phyloP scores from a whole-genome alignment of 2,329 filamentous ascomycete genomes.

The Cladophialophora exuberans region DNA sequence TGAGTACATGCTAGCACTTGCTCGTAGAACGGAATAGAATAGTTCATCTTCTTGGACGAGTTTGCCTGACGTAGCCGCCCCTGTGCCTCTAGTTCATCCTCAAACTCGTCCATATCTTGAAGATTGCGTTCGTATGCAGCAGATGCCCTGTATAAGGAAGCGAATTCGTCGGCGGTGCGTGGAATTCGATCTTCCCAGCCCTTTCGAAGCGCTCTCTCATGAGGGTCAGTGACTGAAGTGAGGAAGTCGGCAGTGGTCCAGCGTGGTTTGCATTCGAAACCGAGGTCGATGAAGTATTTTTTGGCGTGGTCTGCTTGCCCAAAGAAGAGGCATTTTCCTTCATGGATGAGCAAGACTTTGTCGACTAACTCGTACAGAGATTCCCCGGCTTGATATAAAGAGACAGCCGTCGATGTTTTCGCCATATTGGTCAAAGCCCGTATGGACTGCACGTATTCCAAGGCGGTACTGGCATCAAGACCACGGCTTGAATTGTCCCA shows the following conservation, averaged over 20 bases:
- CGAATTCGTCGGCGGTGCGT: constrained; percentile 59
- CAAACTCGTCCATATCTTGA: constrained; percentile 58
- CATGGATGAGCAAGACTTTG: constrained; percentile 69
- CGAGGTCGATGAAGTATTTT: constrained; percentile 70
- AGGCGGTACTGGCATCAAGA: constrained; percentile 72
- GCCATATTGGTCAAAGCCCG: constrained; percentile 67
- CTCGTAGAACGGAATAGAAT: constrained; percentile 54
- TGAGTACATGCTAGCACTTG: constrained; percentile 60
- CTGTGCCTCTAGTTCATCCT: constrained; percentile 50
- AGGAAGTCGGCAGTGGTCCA: constrained; percentile 78
- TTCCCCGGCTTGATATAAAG: constrained; percentile 70
- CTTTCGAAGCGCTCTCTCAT: constrained; percentile 59
- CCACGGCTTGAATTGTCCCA: constrained; percentile 80
- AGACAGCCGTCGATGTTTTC: constrained; percentile 64
- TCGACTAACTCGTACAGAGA: constrained; percentile 62
- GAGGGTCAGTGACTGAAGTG: constrained; percentile 66
- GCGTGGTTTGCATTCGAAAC: constrained; percentile 71
- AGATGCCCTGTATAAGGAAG: constrained; percentile 54
- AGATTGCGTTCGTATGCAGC: constrained; percentile 48
- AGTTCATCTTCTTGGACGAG: constrained; percentile 52
- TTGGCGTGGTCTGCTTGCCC: constrained; percentile 66
- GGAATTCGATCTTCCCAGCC: constrained; percentile 63
- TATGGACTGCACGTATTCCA: constrained; percentile 72
- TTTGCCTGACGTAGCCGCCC: constrained; percentile 45
- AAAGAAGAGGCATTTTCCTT: constrained; percentile 73